Evolutionary conservation across 768 basidiomycete species (phyloP), one percentile per base, ranked within the genome.

Genomic region (Russula compacta): DNA sequence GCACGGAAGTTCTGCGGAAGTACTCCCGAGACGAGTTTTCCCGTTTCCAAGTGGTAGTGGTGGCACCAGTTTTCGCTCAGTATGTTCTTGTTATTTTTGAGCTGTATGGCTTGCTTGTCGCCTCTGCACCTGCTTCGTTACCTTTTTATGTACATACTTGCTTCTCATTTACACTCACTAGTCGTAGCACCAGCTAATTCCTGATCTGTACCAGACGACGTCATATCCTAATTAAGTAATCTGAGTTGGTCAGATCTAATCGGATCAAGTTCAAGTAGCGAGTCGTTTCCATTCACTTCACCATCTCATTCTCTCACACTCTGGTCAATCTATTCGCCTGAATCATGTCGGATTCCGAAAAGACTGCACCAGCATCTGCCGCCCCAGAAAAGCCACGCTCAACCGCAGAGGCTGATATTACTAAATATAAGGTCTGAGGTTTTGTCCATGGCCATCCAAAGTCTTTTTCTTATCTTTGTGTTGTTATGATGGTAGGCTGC

Each of bases 341-440:
- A 29, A 44, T 64, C 61, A 89, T 89, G 87, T 78, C 86, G 58
- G 87, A 88, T 67, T 68, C 77, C 21, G 81, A 82, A 67, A 80
- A 80, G 47, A 64, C 71, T n/a, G 60, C 65, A 61, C 66, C 66
- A 12, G 50, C 65, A 36, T 12, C 36, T 46, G 44, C 50, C 33
- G 32, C 54, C 43, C 67, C 76, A 39, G 66, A 83, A 70, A 82
- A 83, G 64, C 69, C 77, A 15, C 73, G 75, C 59, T 79, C 84
- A 60, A 80, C 84, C 48, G 76, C 79, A 17, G 87, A 89, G 72
- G 80, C 78, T 12, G 90, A 92, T 75, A 74, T 92, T 69, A 91
- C 89, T 17, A 92, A 92, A 73, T 92, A 92, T 77, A 92, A 92
- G 79, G 90, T 89, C 65, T 60, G 71, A 39, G 29, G 4, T 19